Evolutionary conservation across 768 basidiomycete species (phyloP).

Genomic region (Lentinula boryana): DNA sequence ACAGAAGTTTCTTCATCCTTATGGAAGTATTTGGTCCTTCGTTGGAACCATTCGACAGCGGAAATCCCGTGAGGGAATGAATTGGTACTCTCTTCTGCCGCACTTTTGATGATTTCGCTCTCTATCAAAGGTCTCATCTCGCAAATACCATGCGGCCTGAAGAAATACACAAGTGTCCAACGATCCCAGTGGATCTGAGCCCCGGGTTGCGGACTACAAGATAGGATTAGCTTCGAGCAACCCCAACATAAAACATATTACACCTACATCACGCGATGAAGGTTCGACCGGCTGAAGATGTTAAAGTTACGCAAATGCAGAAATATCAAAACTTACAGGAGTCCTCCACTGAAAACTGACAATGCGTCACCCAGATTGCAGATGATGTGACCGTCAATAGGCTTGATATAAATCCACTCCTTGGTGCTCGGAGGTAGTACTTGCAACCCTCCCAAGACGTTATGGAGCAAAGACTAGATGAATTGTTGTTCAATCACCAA

Average conservation of each 20-base stretch:
- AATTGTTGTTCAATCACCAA: background rate
- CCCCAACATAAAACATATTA: background rate
- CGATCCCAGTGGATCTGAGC: slow-evolving; percentile 31
- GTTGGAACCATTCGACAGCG: slow-evolving; percentile 22
- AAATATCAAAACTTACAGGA: slow-evolving; percentile 17
- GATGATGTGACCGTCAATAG: slow-evolving; percentile 32
- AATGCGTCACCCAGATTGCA: slow-evolving; percentile 44
- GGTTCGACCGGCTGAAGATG: slow-evolving; percentile 26
- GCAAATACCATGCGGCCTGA: slow-evolving; percentile 32
- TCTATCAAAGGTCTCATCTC: slow-evolving; percentile 29
- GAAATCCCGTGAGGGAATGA: slow-evolving; percentile 8
- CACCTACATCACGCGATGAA: slow-evolving; percentile 42
- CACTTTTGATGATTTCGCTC: slow-evolving; percentile 28
- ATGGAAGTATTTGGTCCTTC: slow-evolving; percentile 16
- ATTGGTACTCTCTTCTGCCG: slow-evolving; percentile 24
- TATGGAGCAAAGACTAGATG: slow-evolving; percentile 40
- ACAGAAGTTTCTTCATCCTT: slow-evolving; percentile 11
- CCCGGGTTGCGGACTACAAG: slow-evolving; percentile 32
- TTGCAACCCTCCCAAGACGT: slow-evolving; percentile 41
- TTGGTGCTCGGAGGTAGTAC: slow-evolving; percentile 39
- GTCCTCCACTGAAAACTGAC: slow-evolving; percentile 40
- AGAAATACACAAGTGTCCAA: slow-evolving; percentile 46
- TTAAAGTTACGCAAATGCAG: too few species aligned
- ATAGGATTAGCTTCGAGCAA: background rate
- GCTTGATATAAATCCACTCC: slow-evolving; percentile 40